Base-by-base conservation (phyloP, 345 rosid species). In the Salix purpurea region DNA sequence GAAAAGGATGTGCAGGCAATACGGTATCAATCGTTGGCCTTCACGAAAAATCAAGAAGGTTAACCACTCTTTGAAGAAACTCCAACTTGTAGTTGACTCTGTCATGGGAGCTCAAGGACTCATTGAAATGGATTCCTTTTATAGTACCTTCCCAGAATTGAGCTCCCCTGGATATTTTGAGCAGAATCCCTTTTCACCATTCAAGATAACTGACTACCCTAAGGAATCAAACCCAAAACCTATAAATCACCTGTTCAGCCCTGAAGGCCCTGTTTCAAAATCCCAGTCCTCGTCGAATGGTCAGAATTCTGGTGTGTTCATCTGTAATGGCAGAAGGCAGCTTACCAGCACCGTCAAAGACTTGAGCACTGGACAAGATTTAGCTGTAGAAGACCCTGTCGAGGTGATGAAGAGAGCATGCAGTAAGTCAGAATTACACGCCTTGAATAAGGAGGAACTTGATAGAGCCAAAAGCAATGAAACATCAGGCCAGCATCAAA, bases 41-140 rank as follows among this genome's bases (percentile, higher is more conserved):
- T 81, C 88, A 36, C 80, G 88, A 56, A 86, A 86, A 80, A 81
- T 86, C 79, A 83, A 86, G 82, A 83, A 86, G 77, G 85, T 86
- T 5, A 79, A 81, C 39, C 86, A 83, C 65, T 79, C 88, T 65
- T 67, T 83, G 75, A 77, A 76, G 83, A 86, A 83, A 79, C 86
- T 86, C 71, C 97, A 95, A 79, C 86, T 82, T 15, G 95, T 95
- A 54, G 90, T 95, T 6, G 90, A 95, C 84, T 88, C 99, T 5
- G 97, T 95, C 74, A 92, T 88, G 78, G 99, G 99, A 58, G 88
- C 89, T 13, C 83, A 90, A 79, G 94, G 94, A 36, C 77, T 94
- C 28, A 79, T 94, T 80, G 91, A 85, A 76, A 85, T 92, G 2
- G 92, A 88, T 36, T 90, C 97, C 34, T 94, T 94, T 87, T 94